Conservation (phyloP, 2,329 filamentous ascomycete genomes). For the Exophiala viscosa region DNA sequence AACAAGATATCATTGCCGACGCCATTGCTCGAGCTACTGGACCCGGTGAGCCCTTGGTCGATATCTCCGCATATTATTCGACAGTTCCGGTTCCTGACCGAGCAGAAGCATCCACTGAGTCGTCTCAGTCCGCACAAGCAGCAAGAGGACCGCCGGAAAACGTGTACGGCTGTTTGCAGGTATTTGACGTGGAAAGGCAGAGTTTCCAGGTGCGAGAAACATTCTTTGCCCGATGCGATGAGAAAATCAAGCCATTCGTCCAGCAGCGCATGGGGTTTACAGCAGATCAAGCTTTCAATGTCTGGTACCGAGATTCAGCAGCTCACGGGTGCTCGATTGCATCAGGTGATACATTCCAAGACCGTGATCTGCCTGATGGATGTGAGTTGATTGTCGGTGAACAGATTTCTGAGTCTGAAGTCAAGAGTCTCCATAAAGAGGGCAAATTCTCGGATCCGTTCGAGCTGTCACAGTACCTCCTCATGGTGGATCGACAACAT, state of each 20-base stretch:
- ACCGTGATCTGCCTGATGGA: slow-evolving; percentile 34
- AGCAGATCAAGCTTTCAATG: slow-evolving; percentile 38
- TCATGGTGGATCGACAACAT: slow-evolving; percentile 24
- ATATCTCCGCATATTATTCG: background rate
- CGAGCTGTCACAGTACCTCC: slow-evolving; percentile 15
- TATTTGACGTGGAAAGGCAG: slow-evolving; percentile 51
- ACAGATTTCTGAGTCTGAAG: slow-evolving; percentile 34
- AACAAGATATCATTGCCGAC: slow-evolving; percentile 32
- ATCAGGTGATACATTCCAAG: slow-evolving; percentile 26
- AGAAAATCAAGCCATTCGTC: slow-evolving; percentile 40
- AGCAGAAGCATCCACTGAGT: slow-evolving; percentile 3
- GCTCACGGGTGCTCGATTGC: slow-evolving; percentile 37
- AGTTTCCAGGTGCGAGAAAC: slow-evolving; percentile 39
- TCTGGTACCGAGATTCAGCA: slow-evolving; percentile 38
- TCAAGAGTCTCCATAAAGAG: slow-evolving; percentile 29
- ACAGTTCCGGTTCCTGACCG: background rate
- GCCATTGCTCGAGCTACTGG: slow-evolving; percentile 27
- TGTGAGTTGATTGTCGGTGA: slow-evolving; percentile 42
- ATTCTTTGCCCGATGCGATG: slow-evolving; percentile 40
- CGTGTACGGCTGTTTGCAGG: slow-evolving; percentile 49
- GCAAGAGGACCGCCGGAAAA: slow-evolving; percentile 22
- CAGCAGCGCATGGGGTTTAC: slow-evolving; percentile 38
- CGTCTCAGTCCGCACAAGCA: slow-evolving; percentile 4
- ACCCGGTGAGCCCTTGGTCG: slow-evolving; percentile 9
- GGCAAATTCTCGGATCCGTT: slow-evolving; percentile 29